These are phyloP conservation scores for Alternaria sp. DNA, from an alignment of 2,329 filamentous ascomycete species.

Conservation along the genomic window DNA sequence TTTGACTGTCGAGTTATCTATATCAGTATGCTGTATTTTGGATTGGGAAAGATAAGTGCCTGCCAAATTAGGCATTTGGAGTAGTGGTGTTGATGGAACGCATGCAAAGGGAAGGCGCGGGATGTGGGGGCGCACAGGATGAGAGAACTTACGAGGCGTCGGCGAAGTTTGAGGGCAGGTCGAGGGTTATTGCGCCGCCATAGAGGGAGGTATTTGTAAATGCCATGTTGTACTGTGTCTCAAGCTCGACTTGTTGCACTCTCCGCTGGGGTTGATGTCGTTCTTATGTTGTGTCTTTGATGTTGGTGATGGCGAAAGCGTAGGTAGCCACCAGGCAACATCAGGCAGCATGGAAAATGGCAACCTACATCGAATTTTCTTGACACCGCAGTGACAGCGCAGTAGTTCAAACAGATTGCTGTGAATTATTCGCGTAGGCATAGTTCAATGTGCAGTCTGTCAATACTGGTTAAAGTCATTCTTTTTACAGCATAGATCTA, in stretches of 20 bases:
- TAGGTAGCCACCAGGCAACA: constrained; percentile 46
- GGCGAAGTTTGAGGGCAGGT: constrained; percentile 71
- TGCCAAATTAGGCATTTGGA: background rate
- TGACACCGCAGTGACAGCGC: background rate
- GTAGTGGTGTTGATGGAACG: constrained; percentile 4
- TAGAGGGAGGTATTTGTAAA: constrained; percentile 69
- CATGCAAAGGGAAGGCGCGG: constrained; percentile 11
- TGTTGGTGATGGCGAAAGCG: constrained; percentile 17
- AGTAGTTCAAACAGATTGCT: background rate
- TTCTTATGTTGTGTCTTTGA: constrained; percentile 33
- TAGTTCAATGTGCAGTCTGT: background rate
- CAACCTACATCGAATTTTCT: constrained; percentile 21
- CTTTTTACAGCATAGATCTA: background rate
- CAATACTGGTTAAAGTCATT: rapidly evolving
- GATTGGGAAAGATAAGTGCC: too few relatives aligned
- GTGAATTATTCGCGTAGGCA: rapidly evolving
- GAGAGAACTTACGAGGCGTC: constrained; percentile 70
- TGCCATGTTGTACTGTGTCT: constrained; percentile 44
- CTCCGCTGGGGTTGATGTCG: background rate
- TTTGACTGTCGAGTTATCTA: constrained; percentile 57
- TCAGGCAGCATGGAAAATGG: constrained; percentile 38
- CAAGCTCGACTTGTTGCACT: constrained; percentile 17
- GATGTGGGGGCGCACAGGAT: constrained; percentile 11
- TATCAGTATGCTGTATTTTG: background rate
- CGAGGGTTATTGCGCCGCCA: constrained; percentile 73